phyloP scores from a whole-genome alignment of 805 yeast species.

The Metschnikowia orientalis region DNA sequence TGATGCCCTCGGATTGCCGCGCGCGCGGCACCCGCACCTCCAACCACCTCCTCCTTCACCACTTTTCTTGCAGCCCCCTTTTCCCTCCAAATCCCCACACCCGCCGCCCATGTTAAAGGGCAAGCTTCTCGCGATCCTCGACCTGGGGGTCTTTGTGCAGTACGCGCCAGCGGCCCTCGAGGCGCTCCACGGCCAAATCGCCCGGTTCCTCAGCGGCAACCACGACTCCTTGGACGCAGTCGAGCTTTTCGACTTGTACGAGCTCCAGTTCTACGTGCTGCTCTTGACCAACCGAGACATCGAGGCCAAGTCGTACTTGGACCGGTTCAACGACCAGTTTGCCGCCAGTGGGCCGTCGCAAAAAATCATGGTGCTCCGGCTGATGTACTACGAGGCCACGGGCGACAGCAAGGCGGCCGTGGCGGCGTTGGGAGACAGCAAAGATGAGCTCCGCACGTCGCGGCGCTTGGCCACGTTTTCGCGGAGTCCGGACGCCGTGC shows the following conservation, averaged over 20 bases:
- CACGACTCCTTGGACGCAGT: conserved; percentile 38
- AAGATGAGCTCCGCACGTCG: conserved; percentile 35
- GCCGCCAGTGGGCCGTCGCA: conserved; percentile 48
- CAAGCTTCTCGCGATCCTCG: conserved; percentile 10
- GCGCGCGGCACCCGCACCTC: too few species aligned
- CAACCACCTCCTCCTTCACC: too few species aligned
- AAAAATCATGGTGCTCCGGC: conserved; percentile 50
- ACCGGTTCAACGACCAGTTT: conserved; percentile 64
- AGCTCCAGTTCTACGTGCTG: conserved; percentile 65
- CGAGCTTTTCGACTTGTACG: conserved; percentile 54
- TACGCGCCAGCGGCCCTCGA: conserved; percentile 44
- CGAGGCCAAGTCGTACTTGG: conserved; percentile 66
- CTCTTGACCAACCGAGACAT: conserved; percentile 58
- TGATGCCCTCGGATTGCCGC: too few species aligned
- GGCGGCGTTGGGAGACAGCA: conserved; percentile 23
- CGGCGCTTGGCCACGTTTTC: conserved; percentile 36
- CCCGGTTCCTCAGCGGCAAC: conserved; percentile 26
- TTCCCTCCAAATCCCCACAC: too few species aligned
- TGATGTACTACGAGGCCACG: conserved; percentile 54
- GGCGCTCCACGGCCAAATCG: conserved; percentile 39
- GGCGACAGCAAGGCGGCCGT: conserved; percentile 32
- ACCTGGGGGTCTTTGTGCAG: conserved; percentile 45
- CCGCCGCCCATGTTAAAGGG: conserved; percentile 11
- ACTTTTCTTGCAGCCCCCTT: too few species aligned
- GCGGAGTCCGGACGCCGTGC: conserved; percentile 17